Evolutionary conservation across 345 rosid species (phyloP).

Genomic region (Pugionium dolabratum): DNA sequence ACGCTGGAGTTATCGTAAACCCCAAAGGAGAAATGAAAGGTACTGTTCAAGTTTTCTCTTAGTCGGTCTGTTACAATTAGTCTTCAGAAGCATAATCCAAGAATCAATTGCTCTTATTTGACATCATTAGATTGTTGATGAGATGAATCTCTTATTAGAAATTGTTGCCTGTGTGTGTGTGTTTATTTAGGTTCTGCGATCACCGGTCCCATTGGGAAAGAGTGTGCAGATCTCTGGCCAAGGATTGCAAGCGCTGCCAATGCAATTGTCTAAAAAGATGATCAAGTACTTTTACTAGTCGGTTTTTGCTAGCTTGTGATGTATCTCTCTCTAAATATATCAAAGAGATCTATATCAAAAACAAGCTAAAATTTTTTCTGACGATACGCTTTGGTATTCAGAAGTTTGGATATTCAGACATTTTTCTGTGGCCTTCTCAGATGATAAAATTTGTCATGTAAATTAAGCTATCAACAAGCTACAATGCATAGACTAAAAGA

Average conservation of each 20-base stretch:
- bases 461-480: too few relatives aligned
- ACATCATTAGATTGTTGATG: neutral
- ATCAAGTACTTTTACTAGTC: neutral
- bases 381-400: too few relatives aligned
- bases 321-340: neutral
- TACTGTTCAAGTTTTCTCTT: neutral
- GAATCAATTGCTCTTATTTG: neutral
- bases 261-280: conserved; percentile 45
- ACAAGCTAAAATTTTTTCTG: too few relatives aligned
- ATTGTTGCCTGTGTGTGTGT: conserved; percentile 11
- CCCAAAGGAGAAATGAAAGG: conserved; percentile 99
- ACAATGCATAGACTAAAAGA: too few relatives aligned
- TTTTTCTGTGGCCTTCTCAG: too few relatives aligned
- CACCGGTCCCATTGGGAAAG: conserved; percentile 94
- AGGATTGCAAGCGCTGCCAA: conserved; percentile 87
- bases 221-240: conserved; percentile 92
- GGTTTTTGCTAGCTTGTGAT: neutral
- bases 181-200: conserved; percentile 69
- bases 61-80: neutral
- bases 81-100: neutral
- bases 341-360: neutral
- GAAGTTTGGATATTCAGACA: too few relatives aligned
- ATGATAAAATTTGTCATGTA: too few relatives aligned
- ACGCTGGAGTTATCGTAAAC: conserved; percentile 95
- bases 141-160: neutral